These are phyloP conservation scores for Colletotrichum tabaci DNA, from an alignment of 2,329 filamentous ascomycete species.

Conservation along the genomic window DNA sequence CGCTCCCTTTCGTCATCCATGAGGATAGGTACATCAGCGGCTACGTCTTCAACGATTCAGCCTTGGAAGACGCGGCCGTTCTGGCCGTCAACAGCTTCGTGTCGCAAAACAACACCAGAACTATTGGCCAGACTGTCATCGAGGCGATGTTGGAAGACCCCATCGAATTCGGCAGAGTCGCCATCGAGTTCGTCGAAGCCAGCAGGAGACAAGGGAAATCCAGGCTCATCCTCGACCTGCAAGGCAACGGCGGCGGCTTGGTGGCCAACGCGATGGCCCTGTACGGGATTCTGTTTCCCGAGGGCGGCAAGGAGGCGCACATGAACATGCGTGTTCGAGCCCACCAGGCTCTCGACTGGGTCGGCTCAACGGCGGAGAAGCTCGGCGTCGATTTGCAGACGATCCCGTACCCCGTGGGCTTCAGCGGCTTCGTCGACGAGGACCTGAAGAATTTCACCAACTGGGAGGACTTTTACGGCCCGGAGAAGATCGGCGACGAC, in stretches of 20 bases:
- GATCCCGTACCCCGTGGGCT: conserved; percentile 30
- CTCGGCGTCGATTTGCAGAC: not conserved
- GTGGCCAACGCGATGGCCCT: conserved; percentile 31
- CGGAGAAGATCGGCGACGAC: conserved; percentile 51
- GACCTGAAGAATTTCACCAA: conserved; percentile 39
- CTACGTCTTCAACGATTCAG: conserved; percentile 23
- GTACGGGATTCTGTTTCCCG: conserved; percentile 36
- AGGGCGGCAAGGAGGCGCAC: conserved; percentile 4
- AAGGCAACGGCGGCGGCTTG: conserved; percentile 72
- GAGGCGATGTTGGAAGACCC: conserved; percentile 3
- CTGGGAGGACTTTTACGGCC: conserved; percentile 61
- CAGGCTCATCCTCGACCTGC: conserved; percentile 75
- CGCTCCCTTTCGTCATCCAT: conserved; percentile 33
- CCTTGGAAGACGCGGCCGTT: conserved; percentile 32
- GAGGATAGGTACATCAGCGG: conserved; percentile 35
- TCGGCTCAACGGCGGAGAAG: conserved; percentile 14
- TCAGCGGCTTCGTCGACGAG: conserved; percentile 42
- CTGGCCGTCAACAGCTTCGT: conserved; percentile 36
- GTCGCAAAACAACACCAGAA: not conserved
- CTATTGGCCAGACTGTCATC: not conserved
- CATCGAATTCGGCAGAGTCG: conserved; percentile 20
- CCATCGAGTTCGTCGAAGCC: conserved; percentile 59
- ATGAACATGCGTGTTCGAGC: conserved; percentile 41
- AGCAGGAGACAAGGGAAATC: conserved; percentile 64
- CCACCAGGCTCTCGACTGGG: conserved; percentile 31